Percentiles rank a stretch among this genome's conserved stretches.
phyloP scores from a whole-genome alignment of 306 rosid genomes.

The Quercus wislizeni region DNA sequence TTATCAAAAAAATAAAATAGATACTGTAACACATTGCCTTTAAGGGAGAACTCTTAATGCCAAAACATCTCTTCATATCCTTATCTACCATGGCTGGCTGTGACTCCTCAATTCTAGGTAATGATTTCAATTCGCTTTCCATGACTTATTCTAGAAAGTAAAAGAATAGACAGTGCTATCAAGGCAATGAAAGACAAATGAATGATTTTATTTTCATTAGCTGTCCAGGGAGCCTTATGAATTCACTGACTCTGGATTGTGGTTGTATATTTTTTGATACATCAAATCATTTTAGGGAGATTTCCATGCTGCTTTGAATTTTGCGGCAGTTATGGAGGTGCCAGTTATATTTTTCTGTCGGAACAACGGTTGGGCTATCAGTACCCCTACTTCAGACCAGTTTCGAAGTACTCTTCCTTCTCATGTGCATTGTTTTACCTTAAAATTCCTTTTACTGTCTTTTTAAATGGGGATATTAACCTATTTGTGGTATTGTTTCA shows the following conservation, averaged over 20 bases:
- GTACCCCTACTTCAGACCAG: slow-evolving; percentile 91
- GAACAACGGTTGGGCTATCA: slow-evolving; percentile 98
- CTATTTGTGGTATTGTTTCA: slow-evolving; percentile 1
- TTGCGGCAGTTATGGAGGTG: slow-evolving; percentile 86
- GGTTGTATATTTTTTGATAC: slow-evolving; percentile 11
- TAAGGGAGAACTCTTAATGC: neutral
- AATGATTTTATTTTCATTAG: slow-evolving; percentile 3
- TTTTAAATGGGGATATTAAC: slow-evolving; percentile 5
- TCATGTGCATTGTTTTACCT: neutral
- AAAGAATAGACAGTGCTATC: neutral
- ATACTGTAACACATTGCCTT: neutral
- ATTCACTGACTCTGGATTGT: neutral
- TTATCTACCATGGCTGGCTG: neutral
- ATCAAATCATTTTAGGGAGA: slow-evolving; percentile 63
- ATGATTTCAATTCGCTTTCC: neutral
- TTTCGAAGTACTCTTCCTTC: slow-evolving; percentile 62
- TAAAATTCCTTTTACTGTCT: slow-evolving; percentile 5
- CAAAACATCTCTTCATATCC: neutral
- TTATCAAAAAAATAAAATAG: no score
- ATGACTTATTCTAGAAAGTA: neutral
- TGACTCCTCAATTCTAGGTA: neutral
- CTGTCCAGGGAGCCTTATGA: neutral
- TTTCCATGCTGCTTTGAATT: slow-evolving; percentile 89
- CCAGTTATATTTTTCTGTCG: slow-evolving; percentile 90
- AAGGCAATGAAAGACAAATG: neutral